Evolutionary conservation across 177 flowering plant species (phyloP).

Genomic region (Tripterygium wilfordii): DNA sequence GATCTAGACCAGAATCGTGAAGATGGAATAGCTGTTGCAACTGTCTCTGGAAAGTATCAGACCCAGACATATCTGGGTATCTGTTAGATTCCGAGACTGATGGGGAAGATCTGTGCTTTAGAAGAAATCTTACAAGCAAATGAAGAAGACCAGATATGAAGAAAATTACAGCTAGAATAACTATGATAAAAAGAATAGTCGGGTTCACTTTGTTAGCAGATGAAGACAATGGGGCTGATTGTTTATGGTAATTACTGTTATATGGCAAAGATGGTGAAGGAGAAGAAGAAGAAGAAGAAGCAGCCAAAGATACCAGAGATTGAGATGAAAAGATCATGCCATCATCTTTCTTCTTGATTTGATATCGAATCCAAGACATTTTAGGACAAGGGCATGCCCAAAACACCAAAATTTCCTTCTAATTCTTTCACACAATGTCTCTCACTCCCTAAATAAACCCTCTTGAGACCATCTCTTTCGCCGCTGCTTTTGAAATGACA

Average conservation of each 20-base stretch:
- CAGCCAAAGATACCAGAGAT: too few relatives aligned
- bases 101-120: slow-evolving; percentile 29
- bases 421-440: too few relatives aligned
- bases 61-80: slow-evolving; percentile 26
- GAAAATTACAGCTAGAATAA: slow-evolving; percentile 33
- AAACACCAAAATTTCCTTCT: too few relatives aligned
- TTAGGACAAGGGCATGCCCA: slow-evolving; percentile 16
- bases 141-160: slow-evolving; percentile 45
- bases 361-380: slow-evolving; percentile 25
- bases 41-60: slow-evolving; percentile 35
- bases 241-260: slow-evolving; percentile 15
- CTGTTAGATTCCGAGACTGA: slow-evolving; percentile 24
- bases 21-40: slow-evolving; percentile 44
- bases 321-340: slow-evolving; percentile 4
- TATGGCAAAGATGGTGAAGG: slow-evolving; percentile 11
- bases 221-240: slow-evolving; percentile 18
- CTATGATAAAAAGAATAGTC: slow-evolving; percentile 27
- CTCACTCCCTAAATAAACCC: not conserved
- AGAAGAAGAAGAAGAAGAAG: slow-evolving; percentile 13
- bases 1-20: slow-evolving; percentile 50
- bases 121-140: slow-evolving; percentile 35
- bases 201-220: slow-evolving; percentile 31
- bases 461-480: slow-evolving; percentile 8
- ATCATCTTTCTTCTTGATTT: slow-evolving; percentile 19
- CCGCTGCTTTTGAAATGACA: slow-evolving; percentile 15